phyloP scores from a whole-genome alignment of 495 filamentous ascomycete genomes.

The Annulohypoxylon stygium region DNA sequence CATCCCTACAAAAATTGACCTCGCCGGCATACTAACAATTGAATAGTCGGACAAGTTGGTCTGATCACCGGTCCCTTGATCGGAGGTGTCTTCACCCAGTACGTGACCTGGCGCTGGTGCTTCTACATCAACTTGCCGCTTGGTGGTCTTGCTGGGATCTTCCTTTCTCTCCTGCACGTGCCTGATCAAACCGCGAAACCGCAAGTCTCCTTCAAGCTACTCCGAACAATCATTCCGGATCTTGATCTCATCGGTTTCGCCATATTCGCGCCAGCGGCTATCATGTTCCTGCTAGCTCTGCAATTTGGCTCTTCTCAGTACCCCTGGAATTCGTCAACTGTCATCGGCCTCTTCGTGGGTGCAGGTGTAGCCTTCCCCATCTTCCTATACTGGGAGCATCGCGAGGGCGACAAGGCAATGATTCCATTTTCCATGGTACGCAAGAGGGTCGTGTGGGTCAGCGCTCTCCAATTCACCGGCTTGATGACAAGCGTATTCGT shows the following conservation, averaged over 20 bases:
- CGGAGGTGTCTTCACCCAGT: slow-evolving; percentile 74
- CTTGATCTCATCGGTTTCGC: slow-evolving; percentile 65
- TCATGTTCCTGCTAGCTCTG: slow-evolving; percentile 64
- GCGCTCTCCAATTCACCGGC: slow-evolving; percentile 44
- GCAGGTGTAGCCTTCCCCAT: slow-evolving; percentile 56
- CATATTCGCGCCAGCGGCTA: slow-evolving; percentile 62
- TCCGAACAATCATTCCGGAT: slow-evolving; percentile 46
- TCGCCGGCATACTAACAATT: slow-evolving; percentile 6
- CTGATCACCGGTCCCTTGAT: slow-evolving; percentile 65
- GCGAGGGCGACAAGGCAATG: slow-evolving; percentile 63
- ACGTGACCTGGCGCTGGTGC: slow-evolving; percentile 65
- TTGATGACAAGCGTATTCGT: slow-evolving; percentile 49
- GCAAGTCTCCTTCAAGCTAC: slow-evolving; percentile 35
- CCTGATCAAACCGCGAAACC: slow-evolving; percentile 54
- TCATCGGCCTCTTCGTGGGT: slow-evolving; percentile 62
- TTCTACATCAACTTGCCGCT: slow-evolving; percentile 78
- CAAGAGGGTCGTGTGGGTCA: slow-evolving; percentile 51
- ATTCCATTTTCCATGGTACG: slow-evolving; percentile 52
- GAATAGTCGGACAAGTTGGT: slow-evolving; percentile 53
- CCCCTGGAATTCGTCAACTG: slow-evolving; percentile 60
- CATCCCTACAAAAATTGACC: neutral
- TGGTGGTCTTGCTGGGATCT: slow-evolving; percentile 61
- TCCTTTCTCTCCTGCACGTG: slow-evolving; percentile 59
- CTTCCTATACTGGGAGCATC: slow-evolving; percentile 62
- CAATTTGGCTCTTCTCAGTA: slow-evolving; percentile 66